A percentile compares a stretch with the other conserved stretches of the same genome.
Evolutionary conservation across 495 filamentous ascomycete species (phyloP).

Genomic region (Neurospora sp.): DNA sequence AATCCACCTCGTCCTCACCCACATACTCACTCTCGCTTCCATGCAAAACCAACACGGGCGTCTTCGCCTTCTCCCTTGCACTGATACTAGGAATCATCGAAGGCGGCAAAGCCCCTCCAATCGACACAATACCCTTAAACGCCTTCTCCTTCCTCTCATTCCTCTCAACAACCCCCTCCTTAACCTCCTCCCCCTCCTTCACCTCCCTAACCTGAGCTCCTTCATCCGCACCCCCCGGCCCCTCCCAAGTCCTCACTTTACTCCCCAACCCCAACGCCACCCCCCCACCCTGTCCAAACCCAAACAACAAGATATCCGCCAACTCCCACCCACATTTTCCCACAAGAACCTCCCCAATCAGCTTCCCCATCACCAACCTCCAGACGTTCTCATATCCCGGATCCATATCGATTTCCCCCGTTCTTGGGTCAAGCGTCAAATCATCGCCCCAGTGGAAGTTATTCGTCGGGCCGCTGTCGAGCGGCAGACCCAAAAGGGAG

Average conservation of each 20-base stretch:
- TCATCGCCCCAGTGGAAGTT: conserved; percentile 92
- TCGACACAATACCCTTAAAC: conserved; percentile 59
- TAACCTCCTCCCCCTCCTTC: not conserved
- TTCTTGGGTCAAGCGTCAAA: conserved; percentile 51
- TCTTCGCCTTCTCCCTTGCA: conserved; percentile 45
- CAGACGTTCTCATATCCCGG: conserved; percentile 57
- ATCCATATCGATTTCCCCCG: conserved; percentile 65
- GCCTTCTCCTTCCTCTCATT: not conserved
- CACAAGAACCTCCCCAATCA: conserved; percentile 53
- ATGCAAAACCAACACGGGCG: conserved; percentile 65
- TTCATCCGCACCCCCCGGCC: conserved; percentile 10
- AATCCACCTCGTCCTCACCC: conserved; percentile 50
- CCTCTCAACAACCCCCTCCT: not conserved
- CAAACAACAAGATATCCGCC: conserved; percentile 66
- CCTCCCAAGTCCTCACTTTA: conserved; percentile 22
- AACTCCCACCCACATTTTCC: conserved; percentile 59
- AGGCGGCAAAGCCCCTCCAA: conserved; percentile 62
- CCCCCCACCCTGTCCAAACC: conserved; percentile 84
- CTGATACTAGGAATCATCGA: conserved; percentile 33
- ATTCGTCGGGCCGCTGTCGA: conserved; percentile 2
- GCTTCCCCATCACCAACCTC: conserved; percentile 38
- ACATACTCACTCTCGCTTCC: conserved; percentile 54
- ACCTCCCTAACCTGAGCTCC: conserved; percentile 3
- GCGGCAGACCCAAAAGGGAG: conserved; percentile 45
- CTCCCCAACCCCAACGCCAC: conserved; percentile 53